Conservation (phyloP, 176 grass and related monocot species). For the Oryza punctata region DNA sequence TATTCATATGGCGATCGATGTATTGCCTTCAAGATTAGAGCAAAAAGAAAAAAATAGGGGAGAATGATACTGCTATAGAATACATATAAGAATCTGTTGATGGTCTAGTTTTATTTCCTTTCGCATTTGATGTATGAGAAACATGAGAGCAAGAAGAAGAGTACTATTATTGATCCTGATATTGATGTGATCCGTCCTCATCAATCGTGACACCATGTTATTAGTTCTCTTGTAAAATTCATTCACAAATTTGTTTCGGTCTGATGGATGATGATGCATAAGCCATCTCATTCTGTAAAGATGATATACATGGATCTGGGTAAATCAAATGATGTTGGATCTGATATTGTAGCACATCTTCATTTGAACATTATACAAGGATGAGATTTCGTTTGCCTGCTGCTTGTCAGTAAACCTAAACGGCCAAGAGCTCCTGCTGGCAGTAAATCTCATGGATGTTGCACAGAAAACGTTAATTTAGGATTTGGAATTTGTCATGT, state of each 20-base stretch:
- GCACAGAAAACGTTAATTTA: not conserved
- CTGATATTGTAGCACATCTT: not conserved
- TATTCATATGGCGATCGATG: not conserved
- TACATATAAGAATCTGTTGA: not conserved
- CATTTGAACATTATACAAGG: not conserved
- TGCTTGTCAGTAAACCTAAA: not conserved
- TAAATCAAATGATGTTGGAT: not conserved
- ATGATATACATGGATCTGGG: not conserved
- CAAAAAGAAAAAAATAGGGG: no score
- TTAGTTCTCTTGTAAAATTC: not conserved
- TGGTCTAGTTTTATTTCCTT: constrained; percentile 26
- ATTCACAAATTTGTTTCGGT: not conserved
- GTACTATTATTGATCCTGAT: not conserved
- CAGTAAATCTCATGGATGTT: not conserved
- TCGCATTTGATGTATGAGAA: not conserved
- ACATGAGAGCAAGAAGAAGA: not conserved
- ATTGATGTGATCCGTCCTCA: not conserved
- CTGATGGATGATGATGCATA: not conserved
- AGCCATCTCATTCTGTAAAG: not conserved
- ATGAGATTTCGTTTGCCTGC: not conserved
- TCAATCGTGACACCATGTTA: not conserved
- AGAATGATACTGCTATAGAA: not conserved
- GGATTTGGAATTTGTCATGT: not conserved
- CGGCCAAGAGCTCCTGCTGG: not conserved
- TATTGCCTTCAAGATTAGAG: not conserved